Evolutionary conservation across 2,329 filamentous ascomycete genomes (phyloP), one percentile per base, ranked within the genome.

Genomic region (Aspergillus pseudoterreus): DNA sequence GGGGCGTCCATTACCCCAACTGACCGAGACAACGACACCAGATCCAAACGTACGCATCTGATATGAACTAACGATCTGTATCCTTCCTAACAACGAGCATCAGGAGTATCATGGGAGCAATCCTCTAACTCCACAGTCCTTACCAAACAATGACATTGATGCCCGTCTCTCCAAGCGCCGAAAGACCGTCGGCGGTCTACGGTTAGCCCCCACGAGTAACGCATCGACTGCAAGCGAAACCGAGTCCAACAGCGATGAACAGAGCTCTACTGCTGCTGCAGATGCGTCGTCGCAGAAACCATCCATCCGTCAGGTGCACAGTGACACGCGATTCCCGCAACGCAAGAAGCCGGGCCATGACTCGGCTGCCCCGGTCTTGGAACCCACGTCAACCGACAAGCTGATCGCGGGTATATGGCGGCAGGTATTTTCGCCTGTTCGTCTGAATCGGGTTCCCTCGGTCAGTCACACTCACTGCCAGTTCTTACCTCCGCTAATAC

Each of bases 331-430:
- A 27, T 64, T 64, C 41, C 62, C 63, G 1, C 61, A 59, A 35
- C 62, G 63, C 21, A 57, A 57, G 42, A 57, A 55, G 14, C 52
- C 54, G 14, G 49, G 49, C n/a, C 53, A 61, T 10, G 50, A 63
- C 15, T 49, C 57, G 2, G 67, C 71, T n/a, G 70, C 70, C 38
- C 71, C 73, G 1, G 69, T 69, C 9, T 64, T 78, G 45, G 71
- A 77, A 50, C 75, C 76, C 1, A 77, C 76, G 0, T 77, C 73
- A 4, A 58, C 75, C 14, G 74, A 78, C 52, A 79, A 78, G 52
- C 66, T 79, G 41, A 72, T 79, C 43, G 67, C 71, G 19, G 76
- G 77, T 4, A 77, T 79, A 14, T 80, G 76, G 76, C 72, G 78
- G 47, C 75, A 75, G 50, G 63, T 80, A 1, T 76, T 74, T 24